Evolutionary conservation across 805 yeast species (phyloP), one percentile per base, ranked within the genome.

Genomic region (Metschnikowia continentalis): DNA sequence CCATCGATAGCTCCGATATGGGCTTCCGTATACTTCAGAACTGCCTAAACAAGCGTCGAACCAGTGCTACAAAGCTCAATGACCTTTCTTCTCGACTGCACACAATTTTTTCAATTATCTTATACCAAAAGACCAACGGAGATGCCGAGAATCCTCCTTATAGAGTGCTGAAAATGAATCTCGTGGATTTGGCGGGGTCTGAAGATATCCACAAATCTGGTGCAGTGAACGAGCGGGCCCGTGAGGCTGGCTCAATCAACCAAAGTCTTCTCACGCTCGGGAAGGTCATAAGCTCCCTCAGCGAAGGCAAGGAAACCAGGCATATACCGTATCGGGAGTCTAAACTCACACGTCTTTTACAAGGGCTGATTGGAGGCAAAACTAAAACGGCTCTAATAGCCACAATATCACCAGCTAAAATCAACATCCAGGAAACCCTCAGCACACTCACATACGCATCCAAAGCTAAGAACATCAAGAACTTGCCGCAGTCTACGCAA

Each of bases 111-210:
- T 81, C 90, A 2, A 75, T 87, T 30, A 77, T 76, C 42, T 66
- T 87, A 32, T 79, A 78, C 61, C 44, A 38, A 30, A 75, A 58
- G 76, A 75, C 51, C 74, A 42, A 75, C 45, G 71, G 78, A 14
- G 43, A 40, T 10, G n/a, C 54, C 10, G 47, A 39, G 6, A 17
- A 33, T 4, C 37, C 52, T 3, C 57, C 47, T 39, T 65, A 50
- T 56, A 61, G 72, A 2, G 76, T 79, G 2, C 84, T 90, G 5
- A 89, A 88, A 61, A 77, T 89, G 64, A 89, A 90, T 62, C 71
- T 90, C 20, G 98, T 92, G 5, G 98, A 92, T 70, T 75, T 92
- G 56, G 99, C 98, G 0, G 98, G 99, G 0, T 88, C 96, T 5
- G 99, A 92, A 65, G 91, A 91, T 64, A 85, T 92, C 48, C 80